phyloP scores from a whole-genome alignment of 164 flowering plant species.

The Litsea cubeba region DNA sequence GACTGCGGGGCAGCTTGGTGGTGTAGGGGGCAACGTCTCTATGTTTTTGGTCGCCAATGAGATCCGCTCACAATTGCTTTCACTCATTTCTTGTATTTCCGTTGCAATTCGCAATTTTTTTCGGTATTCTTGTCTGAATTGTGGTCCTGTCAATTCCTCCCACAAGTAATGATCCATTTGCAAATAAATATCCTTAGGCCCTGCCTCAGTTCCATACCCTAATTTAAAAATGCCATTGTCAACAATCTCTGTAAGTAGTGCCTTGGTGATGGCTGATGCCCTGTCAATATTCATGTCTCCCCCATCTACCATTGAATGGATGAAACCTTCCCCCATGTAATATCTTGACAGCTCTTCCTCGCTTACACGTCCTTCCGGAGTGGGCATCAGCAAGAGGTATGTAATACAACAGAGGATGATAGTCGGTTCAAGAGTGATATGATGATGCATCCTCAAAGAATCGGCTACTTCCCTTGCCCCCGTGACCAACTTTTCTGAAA shows the following conservation, averaged over 20 bases:
- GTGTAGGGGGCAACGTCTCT: not conserved
- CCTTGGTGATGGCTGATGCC: not conserved
- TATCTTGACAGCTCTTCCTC: not conserved
- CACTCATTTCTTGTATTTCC: too few relatives aligned
- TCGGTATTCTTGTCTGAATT: rapidly evolving
- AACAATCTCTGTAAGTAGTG: not conserved
- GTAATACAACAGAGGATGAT: not conserved
- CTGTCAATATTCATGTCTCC: not conserved
- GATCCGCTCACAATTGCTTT: not conserved
- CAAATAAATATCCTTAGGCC: too few relatives aligned
- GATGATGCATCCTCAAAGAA: not conserved
- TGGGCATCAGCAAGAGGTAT: not conserved
- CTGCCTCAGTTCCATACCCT: not conserved
- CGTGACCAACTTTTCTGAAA: not conserved
- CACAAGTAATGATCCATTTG: not conserved
- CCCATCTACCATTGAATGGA: not conserved
- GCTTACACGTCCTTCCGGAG: not conserved
- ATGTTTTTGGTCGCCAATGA: not conserved
- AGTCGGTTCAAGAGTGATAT: not conserved
- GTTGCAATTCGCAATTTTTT: not conserved
- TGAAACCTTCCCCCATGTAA: not conserved
- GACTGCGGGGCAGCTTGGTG: slow-evolving; percentile 11
- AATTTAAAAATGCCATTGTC: too few relatives aligned
- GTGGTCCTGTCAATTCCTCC: not conserved
- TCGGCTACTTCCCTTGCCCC: not conserved